Evolutionary conservation across 495 filamentous ascomycete species (phyloP).

Genomic region (Penicillium canariense): DNA sequence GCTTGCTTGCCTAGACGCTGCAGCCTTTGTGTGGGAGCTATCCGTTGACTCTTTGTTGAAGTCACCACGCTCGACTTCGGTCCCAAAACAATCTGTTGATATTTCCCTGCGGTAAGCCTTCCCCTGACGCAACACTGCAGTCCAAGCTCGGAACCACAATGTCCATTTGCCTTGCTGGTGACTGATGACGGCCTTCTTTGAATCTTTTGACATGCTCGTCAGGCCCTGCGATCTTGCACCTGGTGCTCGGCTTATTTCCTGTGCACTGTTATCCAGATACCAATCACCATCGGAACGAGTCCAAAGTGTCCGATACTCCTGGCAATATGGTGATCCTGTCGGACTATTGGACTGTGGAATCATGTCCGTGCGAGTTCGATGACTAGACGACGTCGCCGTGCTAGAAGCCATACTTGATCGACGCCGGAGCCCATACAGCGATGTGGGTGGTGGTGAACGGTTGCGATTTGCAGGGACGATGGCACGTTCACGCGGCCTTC

Average conservation of each 20-base stretch:
- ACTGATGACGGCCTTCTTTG: not conserved
- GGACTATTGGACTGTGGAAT: not conserved
- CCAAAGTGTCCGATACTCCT: conserved; percentile 1
- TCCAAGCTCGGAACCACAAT: not conserved
- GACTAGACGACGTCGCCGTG: not conserved
- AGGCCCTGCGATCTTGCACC: not conserved
- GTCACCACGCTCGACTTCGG: not conserved
- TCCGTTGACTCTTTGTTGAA: not conserved
- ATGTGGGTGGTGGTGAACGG: not conserved
- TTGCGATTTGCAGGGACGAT: not conserved
- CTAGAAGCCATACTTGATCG: not conserved
- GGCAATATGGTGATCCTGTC: not conserved
- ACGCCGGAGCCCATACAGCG: conserved; percentile 3
- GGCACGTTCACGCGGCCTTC: not conserved
- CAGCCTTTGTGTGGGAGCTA: not conserved
- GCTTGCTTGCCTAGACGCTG: not conserved
- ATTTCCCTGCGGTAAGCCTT: not conserved
- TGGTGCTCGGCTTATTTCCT: not conserved
- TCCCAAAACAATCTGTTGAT: not conserved
- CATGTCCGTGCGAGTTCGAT: not conserved
- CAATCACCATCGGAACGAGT: conserved; percentile 9
- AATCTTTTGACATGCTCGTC: not conserved
- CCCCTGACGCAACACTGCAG: not conserved
- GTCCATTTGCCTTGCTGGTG: not conserved
- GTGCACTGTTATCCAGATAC: not conserved